Conservation (phyloP, 129 eudicot genomes). For the Tanacetum coccineum region DNA sequence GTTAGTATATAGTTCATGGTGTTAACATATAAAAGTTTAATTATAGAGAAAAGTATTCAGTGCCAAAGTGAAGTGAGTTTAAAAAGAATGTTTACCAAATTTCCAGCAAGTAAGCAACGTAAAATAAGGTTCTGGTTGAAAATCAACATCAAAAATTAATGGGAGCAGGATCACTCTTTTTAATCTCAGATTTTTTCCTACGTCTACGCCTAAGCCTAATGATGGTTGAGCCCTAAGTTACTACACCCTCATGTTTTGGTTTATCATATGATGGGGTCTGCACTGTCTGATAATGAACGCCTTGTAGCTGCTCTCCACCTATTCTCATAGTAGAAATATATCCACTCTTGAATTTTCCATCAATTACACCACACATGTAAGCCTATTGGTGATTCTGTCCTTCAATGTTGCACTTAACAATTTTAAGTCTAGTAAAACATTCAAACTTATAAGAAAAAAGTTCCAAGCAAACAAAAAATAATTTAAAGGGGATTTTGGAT, state of each 20-base stretch:
- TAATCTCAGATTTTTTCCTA: slow-evolving; percentile 83
- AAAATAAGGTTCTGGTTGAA: too few species aligned
- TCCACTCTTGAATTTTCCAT: slow-evolving; percentile 86
- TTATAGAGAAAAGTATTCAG: too few species aligned
- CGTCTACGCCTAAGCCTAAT: slow-evolving; percentile 55
- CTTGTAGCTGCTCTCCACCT: slow-evolving; percentile 70
- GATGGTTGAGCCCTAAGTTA: slow-evolving; percentile 32
- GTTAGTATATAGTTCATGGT: too few species aligned
- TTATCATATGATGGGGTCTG: slow-evolving; percentile 27
- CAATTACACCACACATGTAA: slow-evolving; percentile 63
- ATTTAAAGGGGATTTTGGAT: slow-evolving; percentile 1
- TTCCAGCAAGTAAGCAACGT: too few species aligned
- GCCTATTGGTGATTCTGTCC: slow-evolving; percentile 40
- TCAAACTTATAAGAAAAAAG: background rate
- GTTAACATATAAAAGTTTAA: too few species aligned
- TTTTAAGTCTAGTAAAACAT: background rate
- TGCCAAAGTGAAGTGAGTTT: too few species aligned
- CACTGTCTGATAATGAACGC: slow-evolving; percentile 73
- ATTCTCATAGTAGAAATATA: slow-evolving; percentile 75
- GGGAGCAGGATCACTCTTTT: slow-evolving; percentile 84
- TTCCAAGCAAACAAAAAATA: too few species aligned
- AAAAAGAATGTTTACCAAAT: too few species aligned
- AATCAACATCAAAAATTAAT: too few species aligned
- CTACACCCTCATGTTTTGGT: slow-evolving; percentile 24
- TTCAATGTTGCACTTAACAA: slow-evolving; percentile 17